phyloP scores from a whole-genome alignment of 208 protist species.

The Leishmania arabica region DNA sequence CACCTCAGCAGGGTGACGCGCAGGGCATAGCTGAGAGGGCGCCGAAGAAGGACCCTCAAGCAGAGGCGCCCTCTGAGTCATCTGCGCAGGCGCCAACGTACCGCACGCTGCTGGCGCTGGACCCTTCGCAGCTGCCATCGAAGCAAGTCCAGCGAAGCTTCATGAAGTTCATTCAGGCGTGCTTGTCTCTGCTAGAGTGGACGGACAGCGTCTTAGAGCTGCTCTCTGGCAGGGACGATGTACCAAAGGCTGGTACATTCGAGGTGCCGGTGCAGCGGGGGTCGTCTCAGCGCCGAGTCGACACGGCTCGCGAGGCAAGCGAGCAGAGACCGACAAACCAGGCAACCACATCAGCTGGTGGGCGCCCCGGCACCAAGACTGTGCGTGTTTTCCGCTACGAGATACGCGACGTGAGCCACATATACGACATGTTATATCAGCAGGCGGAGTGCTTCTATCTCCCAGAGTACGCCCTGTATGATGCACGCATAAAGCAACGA shows the following conservation, averaged over 20 bases:
- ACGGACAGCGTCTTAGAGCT: conserved; percentile 41
- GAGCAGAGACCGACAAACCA: conserved; percentile 2
- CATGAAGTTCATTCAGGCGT: conserved; percentile 64
- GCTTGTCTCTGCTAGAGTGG: conserved; percentile 54
- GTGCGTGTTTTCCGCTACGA: conserved; percentile 70
- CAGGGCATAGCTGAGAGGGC: neutral
- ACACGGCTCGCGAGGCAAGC: neutral
- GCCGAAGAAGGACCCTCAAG: neutral
- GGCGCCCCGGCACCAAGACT: conserved; percentile 32
- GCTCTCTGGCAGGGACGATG: conserved; percentile 48
- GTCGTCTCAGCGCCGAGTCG: conserved; percentile 5
- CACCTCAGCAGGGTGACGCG: neutral
- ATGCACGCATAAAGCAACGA: conserved; percentile 52
- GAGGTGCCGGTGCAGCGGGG: conserved; percentile 22
- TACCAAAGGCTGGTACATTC: conserved; percentile 65
- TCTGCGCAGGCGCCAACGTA: conserved; percentile 15
- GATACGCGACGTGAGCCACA: conserved; percentile 63
- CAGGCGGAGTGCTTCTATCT: conserved; percentile 67
- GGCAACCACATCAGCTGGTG: neutral
- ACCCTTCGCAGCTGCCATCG: conserved; percentile 30
- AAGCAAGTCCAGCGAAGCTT: conserved; percentile 44
- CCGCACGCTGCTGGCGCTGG: conserved; percentile 31
- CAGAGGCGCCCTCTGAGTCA: neutral
- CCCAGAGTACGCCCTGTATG: conserved; percentile 64
- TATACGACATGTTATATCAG: conserved; percentile 58